These are phyloP conservation scores for Fragaria iinumae DNA, from an alignment of 306 rosid species.

Conservation along the genomic window DNA sequence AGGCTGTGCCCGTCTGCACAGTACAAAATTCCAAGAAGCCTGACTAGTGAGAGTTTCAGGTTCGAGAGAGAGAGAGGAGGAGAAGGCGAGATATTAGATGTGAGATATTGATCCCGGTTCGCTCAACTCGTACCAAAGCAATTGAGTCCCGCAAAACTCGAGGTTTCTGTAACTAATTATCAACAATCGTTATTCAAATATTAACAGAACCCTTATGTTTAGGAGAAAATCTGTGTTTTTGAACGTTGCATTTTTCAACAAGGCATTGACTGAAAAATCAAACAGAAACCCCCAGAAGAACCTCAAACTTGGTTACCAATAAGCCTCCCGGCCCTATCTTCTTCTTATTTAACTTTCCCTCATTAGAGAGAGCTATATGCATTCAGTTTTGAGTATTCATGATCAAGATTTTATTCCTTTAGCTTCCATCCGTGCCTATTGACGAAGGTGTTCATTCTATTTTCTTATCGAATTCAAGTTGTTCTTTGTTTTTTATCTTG, in stretches of 20 bases:
- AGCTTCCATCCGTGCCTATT: not conserved
- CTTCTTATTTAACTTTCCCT: not conserved
- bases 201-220: conserved; percentile 15
- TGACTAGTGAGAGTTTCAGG: too few species aligned
- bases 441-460: not conserved
- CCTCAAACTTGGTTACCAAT: not conserved
- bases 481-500: too few species aligned
- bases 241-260: conserved; percentile 11
- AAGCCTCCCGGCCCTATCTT: not conserved
- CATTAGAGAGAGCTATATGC: not conserved
- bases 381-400: not conserved
- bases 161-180: not conserved
- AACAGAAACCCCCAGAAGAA: not conserved
- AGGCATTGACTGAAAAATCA: conserved; percentile 2
- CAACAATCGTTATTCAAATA: not conserved
- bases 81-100: too few species aligned
- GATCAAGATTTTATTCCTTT: not conserved
- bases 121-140: too few species aligned
- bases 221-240: conserved; percentile 8
- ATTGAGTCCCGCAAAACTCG: not conserved
- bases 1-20: conserved; percentile 85
- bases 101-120: too few species aligned
- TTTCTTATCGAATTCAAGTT: not conserved
- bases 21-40: not conserved
- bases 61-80: too few species aligned